Percentiles rank a stretch among this genome's conserved stretches.
Conservation (phyloP, 208 protist species). For the Crithidia thermophila region DNA sequence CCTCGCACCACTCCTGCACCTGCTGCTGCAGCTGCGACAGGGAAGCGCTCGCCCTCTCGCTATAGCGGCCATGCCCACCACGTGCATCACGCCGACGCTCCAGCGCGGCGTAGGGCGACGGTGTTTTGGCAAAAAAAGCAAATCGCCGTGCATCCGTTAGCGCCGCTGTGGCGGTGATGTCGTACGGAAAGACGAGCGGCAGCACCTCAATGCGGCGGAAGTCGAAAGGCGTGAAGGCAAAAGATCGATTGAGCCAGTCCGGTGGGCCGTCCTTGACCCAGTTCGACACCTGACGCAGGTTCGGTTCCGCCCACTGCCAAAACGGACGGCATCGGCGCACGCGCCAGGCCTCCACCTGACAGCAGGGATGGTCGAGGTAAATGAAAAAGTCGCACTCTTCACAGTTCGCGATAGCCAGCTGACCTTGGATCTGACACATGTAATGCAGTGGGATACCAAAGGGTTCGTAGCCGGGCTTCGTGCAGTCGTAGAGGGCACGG, state of each 20-base stretch:
- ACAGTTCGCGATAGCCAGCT: slow-evolving; percentile 84
- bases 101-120: slow-evolving; percentile 37
- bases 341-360: slow-evolving; percentile 80
- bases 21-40: background rate
- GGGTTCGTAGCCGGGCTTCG: slow-evolving; percentile 40
- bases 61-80: background rate
- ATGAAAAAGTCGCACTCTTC: slow-evolving; percentile 93
- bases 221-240: slow-evolving; percentile 75
- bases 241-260: slow-evolving; percentile 52
- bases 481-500: slow-evolving; percentile 61
- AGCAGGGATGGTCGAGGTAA: slow-evolving; percentile 63
- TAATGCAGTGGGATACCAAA: slow-evolving; percentile 89
- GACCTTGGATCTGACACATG: slow-evolving; percentile 91
- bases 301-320: slow-evolving; percentile 84
- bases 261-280: slow-evolving; percentile 76
- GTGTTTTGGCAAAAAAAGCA: slow-evolving; percentile 55
- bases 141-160: slow-evolving; percentile 57
- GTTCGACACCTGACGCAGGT: slow-evolving; percentile 58
- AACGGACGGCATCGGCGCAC: slow-evolving; percentile 69
- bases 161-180: slow-evolving; percentile 46
- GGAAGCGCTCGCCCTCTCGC: background rate
- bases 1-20: slow-evolving; percentile 13
- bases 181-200: slow-evolving; percentile 82
- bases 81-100: background rate
- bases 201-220: slow-evolving; percentile 57